Percentiles rank a stretch among this genome's conserved stretches.
Evolutionary conservation across 306 rosid species (phyloP).

Genomic region (Vicia sativa): DNA sequence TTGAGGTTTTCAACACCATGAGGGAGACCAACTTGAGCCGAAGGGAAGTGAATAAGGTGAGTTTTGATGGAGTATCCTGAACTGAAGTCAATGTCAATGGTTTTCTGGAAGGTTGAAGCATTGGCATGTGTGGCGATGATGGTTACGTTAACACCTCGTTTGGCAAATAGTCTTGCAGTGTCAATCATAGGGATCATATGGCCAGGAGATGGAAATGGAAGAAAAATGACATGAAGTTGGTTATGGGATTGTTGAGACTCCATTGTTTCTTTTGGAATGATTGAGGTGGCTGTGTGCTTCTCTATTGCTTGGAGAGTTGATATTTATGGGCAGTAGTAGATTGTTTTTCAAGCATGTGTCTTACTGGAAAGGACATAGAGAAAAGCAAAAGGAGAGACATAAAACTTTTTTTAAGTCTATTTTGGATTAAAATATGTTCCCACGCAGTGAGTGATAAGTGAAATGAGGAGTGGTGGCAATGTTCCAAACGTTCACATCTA

Average conservation of each 20-base stretch:
- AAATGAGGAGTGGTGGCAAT: too few species aligned
- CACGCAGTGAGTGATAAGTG: too few species aligned
- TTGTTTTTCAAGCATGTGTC: not conserved
- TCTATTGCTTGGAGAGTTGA: not conserved
- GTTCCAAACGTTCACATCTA: too few species aligned
- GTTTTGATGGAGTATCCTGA: conserved; percentile 35
- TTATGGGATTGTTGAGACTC: conserved; percentile 8
- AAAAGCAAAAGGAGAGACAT: too few species aligned
- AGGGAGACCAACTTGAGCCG: conserved; percentile 37
- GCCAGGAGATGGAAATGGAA: conserved; percentile 41
- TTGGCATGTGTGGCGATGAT: conserved; percentile 37
- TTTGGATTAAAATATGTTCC: too few species aligned
- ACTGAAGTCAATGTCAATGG: conserved; percentile 34
- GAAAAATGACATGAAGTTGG: conserved; percentile 19
- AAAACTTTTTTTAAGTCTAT: too few species aligned
- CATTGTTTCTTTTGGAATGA: conserved; percentile 8
- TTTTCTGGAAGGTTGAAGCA: conserved; percentile 29
- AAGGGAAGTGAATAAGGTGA: conserved; percentile 22
- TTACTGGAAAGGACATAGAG: not conserved
- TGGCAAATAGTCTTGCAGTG: conserved; percentile 44
- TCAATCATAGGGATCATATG: conserved; percentile 42
- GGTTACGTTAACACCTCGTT: conserved; percentile 34
- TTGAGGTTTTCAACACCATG: conserved; percentile 35
- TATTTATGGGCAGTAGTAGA: not conserved
- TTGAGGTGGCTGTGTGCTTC: not conserved